phyloP scores from a whole-genome alignment of 768 basidiomycete genomes.

The Inosperma sp. region DNA sequence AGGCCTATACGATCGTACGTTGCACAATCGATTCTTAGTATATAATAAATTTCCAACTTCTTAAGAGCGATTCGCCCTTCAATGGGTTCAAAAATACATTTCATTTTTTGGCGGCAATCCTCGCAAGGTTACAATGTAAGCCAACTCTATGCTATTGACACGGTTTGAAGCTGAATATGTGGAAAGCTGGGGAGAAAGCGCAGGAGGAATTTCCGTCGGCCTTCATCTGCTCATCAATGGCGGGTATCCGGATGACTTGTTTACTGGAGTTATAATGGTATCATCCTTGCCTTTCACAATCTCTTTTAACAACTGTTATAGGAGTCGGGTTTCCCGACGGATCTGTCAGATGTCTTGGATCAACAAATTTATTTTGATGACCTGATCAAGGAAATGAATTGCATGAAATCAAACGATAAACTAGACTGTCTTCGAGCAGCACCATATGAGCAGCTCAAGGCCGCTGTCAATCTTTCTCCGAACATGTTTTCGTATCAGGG shows the following conservation, averaged over 20 bases:
- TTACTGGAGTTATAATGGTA: slow-evolving; percentile 34
- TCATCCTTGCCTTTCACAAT: background rate
- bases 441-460: slow-evolving; percentile 26
- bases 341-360: slow-evolving; percentile 8
- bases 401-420: slow-evolving; percentile 23
- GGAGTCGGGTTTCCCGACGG: slow-evolving; percentile 19
- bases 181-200: slow-evolving; percentile 38
- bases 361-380: slow-evolving; percentile 25
- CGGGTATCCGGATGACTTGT: slow-evolving; percentile 29
- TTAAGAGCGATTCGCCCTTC: slow-evolving; percentile 43
- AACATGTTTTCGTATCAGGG: slow-evolving; percentile 23
- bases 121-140: slow-evolving; percentile 39
- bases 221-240: slow-evolving; percentile 30
- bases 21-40: background rate
- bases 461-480: slow-evolving; percentile 31
- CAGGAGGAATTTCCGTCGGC: slow-evolving; percentile 40
- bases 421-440: slow-evolving; percentile 32
- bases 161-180: background rate
- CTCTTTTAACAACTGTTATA: slow-evolving; percentile 9
- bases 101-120: slow-evolving; percentile 51
- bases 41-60: background rate
- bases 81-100: slow-evolving; percentile 54
- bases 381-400: slow-evolving; percentile 27
- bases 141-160: background rate
- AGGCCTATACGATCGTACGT: slow-evolving; percentile 50